Percentiles rank a stretch among this genome's conserved stretches.
Conservation (phyloP, 441 rosid genomes). For the Kokia cookei region DNA sequence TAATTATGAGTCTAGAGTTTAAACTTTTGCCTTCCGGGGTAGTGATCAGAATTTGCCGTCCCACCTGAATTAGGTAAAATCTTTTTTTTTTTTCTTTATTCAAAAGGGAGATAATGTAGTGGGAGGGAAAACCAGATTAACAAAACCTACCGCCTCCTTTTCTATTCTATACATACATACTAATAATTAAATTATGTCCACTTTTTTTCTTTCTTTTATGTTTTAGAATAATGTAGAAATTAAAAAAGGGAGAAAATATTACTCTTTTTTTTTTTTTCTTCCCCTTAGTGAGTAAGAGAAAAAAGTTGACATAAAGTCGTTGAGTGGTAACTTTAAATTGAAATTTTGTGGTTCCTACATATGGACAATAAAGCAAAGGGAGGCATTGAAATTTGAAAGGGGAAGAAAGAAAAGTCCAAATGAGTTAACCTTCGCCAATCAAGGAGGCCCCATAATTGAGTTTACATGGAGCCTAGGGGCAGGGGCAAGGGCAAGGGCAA, state of each 20-base stretch:
- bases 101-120: too few species aligned
- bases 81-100: too few species aligned
- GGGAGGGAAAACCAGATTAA: too few species aligned
- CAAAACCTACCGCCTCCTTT: too few species aligned
- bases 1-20: too few species aligned
- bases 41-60: too few species aligned
- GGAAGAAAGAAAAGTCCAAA: constrained; percentile 21
- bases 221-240: too few species aligned
- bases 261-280: not conserved
- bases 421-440: constrained; percentile 14
- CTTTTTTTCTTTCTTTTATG: too few species aligned
- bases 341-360: constrained; percentile 33
- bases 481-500: not conserved
- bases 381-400: constrained; percentile 17
- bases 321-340: constrained; percentile 34
- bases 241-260: not conserved
- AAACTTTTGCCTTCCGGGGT: too few species aligned
- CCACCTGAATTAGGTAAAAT: too few species aligned
- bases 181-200: too few species aligned
- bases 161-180: too few species aligned
- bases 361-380: constrained; percentile 27
- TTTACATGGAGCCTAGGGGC: constrained; percentile 16
- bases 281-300: not conserved
- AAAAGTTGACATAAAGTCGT: constrained; percentile 9
- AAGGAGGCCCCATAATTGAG: constrained; percentile 7